Percentiles rank a stretch among this genome's conserved stretches.
These are phyloP conservation scores for Eutypella sp. DNA, from an alignment of 2,329 filamentous ascomycete species.

Conservation along the genomic window DNA sequence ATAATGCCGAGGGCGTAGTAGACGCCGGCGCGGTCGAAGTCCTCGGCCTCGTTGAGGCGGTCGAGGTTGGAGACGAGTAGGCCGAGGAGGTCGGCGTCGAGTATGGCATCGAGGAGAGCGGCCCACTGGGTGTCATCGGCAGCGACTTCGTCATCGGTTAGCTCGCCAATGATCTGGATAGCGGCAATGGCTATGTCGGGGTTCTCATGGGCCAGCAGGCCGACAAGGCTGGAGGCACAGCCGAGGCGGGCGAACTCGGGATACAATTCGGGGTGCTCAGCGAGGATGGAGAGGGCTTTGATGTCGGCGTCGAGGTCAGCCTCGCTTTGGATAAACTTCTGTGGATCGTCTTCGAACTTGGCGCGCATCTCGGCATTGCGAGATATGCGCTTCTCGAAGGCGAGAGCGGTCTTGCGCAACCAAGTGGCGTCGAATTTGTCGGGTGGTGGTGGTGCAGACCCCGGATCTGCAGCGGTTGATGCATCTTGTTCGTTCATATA, in stretches of 20 bases:
- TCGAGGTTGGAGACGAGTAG: slow-evolving; percentile 73
- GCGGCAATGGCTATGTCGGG: slow-evolving; percentile 92
- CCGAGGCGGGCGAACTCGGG: slow-evolving; percentile 26
- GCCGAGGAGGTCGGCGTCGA: slow-evolving; percentile 67
- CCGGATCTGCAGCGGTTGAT: slow-evolving; percentile 20
- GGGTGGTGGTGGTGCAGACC: slow-evolving; percentile 30
- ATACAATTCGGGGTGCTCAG: slow-evolving; percentile 68
- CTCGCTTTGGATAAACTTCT: slow-evolving; percentile 42
- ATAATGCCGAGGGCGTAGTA: slow-evolving; percentile 80
- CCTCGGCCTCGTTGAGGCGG: slow-evolving; percentile 69
- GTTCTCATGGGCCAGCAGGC: slow-evolving; percentile 87
- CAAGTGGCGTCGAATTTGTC: slow-evolving; percentile 81
- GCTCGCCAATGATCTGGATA: slow-evolving; percentile 81
- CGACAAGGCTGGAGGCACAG: slow-evolving; percentile 58
- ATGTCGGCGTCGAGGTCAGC: slow-evolving; percentile 87
- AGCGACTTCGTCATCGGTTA: slow-evolving; percentile 88
- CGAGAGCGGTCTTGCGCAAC: slow-evolving; percentile 75
- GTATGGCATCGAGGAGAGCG: slow-evolving; percentile 60
- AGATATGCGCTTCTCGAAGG: slow-evolving; percentile 84
- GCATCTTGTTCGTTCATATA: slow-evolving; percentile 62
- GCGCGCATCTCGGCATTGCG: slow-evolving; percentile 88
- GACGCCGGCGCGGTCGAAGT: slow-evolving; percentile 73
- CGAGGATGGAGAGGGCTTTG: slow-evolving; percentile 78
- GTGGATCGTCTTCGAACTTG: slow-evolving; percentile 24
- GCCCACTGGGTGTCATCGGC: slow-evolving; percentile 80